Conservation (phyloP, 2,329 filamentous ascomycete species). For the Trichoderma atroviride region DNA sequence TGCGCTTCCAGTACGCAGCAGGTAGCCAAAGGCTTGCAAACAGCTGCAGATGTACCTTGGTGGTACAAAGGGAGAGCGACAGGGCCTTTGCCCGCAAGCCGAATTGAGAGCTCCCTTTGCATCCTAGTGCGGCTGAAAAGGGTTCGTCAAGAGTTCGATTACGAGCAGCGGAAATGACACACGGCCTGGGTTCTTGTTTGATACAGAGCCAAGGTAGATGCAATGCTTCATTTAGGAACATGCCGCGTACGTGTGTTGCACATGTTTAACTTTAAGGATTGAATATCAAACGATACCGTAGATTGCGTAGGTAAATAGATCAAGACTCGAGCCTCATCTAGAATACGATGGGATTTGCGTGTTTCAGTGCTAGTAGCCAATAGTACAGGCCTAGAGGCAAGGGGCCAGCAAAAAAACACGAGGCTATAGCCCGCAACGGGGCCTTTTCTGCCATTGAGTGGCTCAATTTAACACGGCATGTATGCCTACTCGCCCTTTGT, state of each 20-base stretch:
- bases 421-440: constrained; percentile 14
- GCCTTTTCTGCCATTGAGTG: background rate
- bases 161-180: constrained; percentile 1
- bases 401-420: constrained; percentile 12
- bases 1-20: background rate
- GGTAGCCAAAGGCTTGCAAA: background rate
- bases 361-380: constrained; percentile 13
- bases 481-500: constrained; percentile 5
- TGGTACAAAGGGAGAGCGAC: background rate
- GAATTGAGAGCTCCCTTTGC: constrained; percentile 6
- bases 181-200: background rate
- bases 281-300: background rate
- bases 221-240: background rate
- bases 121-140: constrained; percentile 23
- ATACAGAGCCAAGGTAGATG: background rate
- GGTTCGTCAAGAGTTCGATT: background rate
- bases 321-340: background rate
- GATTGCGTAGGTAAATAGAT: too few species aligned
- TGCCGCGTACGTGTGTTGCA: background rate
- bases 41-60: background rate
- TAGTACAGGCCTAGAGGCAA: constrained; percentile 4
- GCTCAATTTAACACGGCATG: background rate
- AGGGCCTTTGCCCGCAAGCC: background rate
- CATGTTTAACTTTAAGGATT: background rate
- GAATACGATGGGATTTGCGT: background rate